These are phyloP conservation scores for Cenchrus fungigraminus DNA, from an alignment of 176 grass and related monocot genomes.

Conservation along the genomic window DNA sequence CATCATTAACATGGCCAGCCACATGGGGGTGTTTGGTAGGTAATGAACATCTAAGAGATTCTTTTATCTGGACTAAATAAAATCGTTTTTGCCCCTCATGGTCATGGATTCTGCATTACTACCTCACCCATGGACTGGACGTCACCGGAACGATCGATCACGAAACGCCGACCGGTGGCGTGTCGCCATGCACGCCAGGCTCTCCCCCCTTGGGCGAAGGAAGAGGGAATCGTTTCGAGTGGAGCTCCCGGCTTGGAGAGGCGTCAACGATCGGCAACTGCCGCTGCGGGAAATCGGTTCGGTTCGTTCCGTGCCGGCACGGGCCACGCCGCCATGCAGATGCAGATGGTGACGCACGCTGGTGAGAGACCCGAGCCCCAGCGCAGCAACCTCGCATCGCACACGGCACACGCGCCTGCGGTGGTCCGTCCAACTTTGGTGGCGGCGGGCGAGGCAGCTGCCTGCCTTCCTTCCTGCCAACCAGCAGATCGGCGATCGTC, in stretches of 20 bases:
- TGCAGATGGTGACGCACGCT: not conserved
- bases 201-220: not conserved
- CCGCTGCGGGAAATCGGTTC: not conserved
- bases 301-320: conserved; percentile 16
- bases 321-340: not conserved
- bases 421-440: not conserved
- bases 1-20: not conserved
- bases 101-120: too few species aligned
- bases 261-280: conserved; percentile 17
- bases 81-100: too few species aligned
- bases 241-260: not conserved
- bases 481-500: not conserved
- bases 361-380: too few species aligned
- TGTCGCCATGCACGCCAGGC: not conserved
- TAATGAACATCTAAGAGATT: not conserved
- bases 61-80: too few species aligned
- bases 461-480: not conserved
- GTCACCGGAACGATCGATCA: too few species aligned
- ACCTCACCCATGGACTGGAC: too few species aligned
- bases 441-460: not conserved
- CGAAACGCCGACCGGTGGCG: not conserved
- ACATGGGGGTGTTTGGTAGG: not conserved
- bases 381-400: too few species aligned
- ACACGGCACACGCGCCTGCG: not conserved
- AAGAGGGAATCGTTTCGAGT: not conserved